Evolutionary conservation across 2,329 filamentous ascomycete genomes (phyloP).

Genomic region (Cladophialophora psammophila): DNA sequence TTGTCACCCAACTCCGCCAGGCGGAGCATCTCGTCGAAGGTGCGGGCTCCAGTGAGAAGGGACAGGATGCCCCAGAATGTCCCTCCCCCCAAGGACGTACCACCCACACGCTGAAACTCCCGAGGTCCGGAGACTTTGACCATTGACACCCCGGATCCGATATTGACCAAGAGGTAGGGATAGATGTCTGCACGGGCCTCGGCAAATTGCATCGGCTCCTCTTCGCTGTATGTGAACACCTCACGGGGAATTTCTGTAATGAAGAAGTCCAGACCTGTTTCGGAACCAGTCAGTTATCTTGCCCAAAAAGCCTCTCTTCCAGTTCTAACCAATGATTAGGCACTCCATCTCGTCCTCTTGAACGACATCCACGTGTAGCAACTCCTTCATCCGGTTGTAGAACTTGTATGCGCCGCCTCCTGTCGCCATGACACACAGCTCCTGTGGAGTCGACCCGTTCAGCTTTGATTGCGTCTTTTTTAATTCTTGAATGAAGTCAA

Average conservation of each 20-base stretch:
- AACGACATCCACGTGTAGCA: slow-evolving; percentile 79
- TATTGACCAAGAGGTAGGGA: slow-evolving; percentile 97
- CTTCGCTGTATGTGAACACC: slow-evolving; percentile 90
- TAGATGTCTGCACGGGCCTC: slow-evolving; percentile 82
- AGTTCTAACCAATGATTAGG: slow-evolving; percentile 81
- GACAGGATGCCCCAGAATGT: slow-evolving; percentile 96
- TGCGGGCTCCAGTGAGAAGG: slow-evolving; percentile 87
- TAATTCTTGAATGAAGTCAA: slow-evolving; percentile 86
- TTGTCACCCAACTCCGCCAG: slow-evolving; percentile 94
- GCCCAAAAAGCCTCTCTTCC: not conserved
- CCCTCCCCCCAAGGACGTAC: slow-evolving; percentile 93
- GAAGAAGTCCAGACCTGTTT: slow-evolving; percentile 90
- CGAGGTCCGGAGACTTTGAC: slow-evolving; percentile 93
- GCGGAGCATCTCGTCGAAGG: slow-evolving; percentile 97
- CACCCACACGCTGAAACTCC: slow-evolving; percentile 87
- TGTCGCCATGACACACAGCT: slow-evolving; percentile 92
- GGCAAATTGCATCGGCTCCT: slow-evolving; percentile 90
- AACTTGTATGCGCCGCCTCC: slow-evolving; percentile 97
- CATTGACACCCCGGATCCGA: slow-evolving; percentile 95
- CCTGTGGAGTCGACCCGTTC: slow-evolving; percentile 74
- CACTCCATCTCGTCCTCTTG: slow-evolving; percentile 99
- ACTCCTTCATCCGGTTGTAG: slow-evolving; percentile 86
- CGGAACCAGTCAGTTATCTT: slow-evolving; percentile 14
- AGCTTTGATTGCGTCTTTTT: slow-evolving; percentile 80
- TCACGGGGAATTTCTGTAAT: slow-evolving; percentile 97